These are phyloP conservation scores for Clitopilus hobsonii DNA, from an alignment of 768 basidiomycete genomes.

Conservation along the genomic window DNA sequence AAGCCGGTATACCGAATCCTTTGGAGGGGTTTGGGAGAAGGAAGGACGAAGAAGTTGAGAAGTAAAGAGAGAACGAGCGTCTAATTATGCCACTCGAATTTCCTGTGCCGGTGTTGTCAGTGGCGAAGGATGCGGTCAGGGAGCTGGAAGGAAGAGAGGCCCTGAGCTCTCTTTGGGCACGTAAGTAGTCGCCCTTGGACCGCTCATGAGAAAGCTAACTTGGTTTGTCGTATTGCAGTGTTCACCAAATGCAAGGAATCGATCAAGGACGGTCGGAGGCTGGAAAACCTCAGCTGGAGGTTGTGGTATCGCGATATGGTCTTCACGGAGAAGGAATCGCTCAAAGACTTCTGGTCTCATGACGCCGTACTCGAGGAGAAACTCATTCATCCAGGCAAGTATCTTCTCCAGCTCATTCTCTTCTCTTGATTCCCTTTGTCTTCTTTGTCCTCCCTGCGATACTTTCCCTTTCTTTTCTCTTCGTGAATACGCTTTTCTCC, in stretches of 20 bases:
- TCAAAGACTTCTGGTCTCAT: background rate
- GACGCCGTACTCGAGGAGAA: constrained; percentile 11
- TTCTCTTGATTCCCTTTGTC: background rate
- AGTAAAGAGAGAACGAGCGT: background rate
- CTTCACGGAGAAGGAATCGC: constrained; percentile 12
- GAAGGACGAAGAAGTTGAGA: background rate
- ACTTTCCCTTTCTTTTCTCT: background rate
- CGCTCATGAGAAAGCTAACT: constrained; percentile 1
- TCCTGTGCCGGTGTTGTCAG: constrained; percentile 61
- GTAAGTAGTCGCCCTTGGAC: constrained; percentile 33
- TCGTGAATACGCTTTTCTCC: too few species aligned
- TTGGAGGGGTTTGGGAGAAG: background rate
- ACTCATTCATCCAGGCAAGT: constrained; percentile 1
- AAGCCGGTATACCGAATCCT: background rate
- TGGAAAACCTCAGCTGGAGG: constrained; percentile 88
- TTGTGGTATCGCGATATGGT: constrained; percentile 71
- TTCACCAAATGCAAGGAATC: constrained; percentile 82
- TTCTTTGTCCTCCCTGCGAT: background rate
- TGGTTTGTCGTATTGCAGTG: constrained; percentile 36
- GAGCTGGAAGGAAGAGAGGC: constrained; percentile 69
- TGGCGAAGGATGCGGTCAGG: constrained; percentile 61
- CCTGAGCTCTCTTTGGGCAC: constrained; percentile 61
- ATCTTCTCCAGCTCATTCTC: constrained; percentile 8
- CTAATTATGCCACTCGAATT: constrained; percentile 44
- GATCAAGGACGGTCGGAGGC: constrained; percentile 71